Conservation (phyloP, 2,329 filamentous ascomycete genomes). For the Calonectria crousiana region DNA sequence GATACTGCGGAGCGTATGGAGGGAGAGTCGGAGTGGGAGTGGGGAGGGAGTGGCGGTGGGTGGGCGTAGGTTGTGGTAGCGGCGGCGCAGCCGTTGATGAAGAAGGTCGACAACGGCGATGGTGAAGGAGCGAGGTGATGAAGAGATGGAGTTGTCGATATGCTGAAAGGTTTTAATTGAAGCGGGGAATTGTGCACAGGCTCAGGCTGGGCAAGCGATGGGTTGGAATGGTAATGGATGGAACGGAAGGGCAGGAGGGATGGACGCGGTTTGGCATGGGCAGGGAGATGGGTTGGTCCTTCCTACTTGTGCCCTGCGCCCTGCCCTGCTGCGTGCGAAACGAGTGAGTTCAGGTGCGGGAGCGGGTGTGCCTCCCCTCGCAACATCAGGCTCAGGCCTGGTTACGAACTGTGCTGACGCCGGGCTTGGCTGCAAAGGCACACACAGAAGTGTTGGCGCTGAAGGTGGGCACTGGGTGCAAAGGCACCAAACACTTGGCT, state of each 20-base stretch:
- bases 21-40: constrained; percentile 26
- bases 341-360: constrained; percentile 1
- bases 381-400: background rate
- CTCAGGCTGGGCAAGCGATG: background rate
- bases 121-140: background rate
- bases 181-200: background rate
- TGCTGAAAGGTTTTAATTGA: constrained; percentile 13
- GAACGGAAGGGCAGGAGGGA: constrained; percentile 21
- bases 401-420: background rate
- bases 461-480: background rate
- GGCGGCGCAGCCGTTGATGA: background rate
- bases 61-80: constrained; percentile 1
- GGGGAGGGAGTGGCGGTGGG: constrained; percentile 16
- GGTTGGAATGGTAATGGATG: constrained; percentile 7
- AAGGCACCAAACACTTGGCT: background rate
- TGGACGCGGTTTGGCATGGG: background rate
- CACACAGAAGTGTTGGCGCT: background rate
- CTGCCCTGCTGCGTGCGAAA: constrained; percentile 8
- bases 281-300: background rate
- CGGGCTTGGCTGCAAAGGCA: background rate
- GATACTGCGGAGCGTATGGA: constrained; percentile 31
- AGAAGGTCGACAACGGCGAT: background rate
- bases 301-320: constrained; percentile 9
- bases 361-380: background rate
- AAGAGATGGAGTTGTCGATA: background rate